Evolutionary conservation across 1,284 basidiomycete genomes (phyloP).

Genomic region (Retiboletus flavoniger): DNA sequence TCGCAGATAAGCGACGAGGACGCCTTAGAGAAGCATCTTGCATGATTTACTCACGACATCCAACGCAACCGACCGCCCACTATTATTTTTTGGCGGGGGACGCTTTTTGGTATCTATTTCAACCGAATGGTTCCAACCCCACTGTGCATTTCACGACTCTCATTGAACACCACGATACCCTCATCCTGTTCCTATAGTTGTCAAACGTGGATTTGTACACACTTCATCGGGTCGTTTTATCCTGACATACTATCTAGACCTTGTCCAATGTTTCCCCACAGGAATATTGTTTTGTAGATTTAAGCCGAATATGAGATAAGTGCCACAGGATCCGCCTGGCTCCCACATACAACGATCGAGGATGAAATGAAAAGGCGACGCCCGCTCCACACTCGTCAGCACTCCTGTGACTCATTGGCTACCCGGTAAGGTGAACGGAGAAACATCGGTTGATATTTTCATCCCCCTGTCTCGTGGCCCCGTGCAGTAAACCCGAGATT

Average conservation of each 20-base stretch:
- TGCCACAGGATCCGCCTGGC: neutral
- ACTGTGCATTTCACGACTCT: conserved; percentile 33
- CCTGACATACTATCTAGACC: conserved; percentile 25
- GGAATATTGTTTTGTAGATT: conserved; percentile 29
- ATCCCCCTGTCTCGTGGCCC: neutral
- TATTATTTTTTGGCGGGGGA: conserved; percentile 19
- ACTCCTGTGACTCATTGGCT: conserved; percentile 2
- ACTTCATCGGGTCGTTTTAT: conserved; percentile 15
- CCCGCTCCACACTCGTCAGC: neutral
- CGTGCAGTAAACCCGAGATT: neutral
- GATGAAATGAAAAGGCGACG: conserved; percentile 3
- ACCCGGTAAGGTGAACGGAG: conserved; percentile 5
- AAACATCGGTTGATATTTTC: conserved; percentile 11
- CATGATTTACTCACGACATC: conserved; percentile 33
- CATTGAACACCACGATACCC: conserved; percentile 36
- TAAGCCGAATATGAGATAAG: conserved; percentile 7
- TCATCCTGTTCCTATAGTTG: conserved; percentile 33
- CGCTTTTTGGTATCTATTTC: conserved; percentile 32
- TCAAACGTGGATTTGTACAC: conserved; percentile 30
- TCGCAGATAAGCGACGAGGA: conserved; percentile 15
- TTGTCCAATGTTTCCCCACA: conserved; percentile 13
- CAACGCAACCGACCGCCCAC: conserved; percentile 19
- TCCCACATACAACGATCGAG: neutral
- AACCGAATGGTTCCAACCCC: conserved; percentile 27
- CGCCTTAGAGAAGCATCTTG: conserved; percentile 11